phyloP scores from a whole-genome alignment of 345 rosid species.

The Bruguiera gymnorhiza region DNA sequence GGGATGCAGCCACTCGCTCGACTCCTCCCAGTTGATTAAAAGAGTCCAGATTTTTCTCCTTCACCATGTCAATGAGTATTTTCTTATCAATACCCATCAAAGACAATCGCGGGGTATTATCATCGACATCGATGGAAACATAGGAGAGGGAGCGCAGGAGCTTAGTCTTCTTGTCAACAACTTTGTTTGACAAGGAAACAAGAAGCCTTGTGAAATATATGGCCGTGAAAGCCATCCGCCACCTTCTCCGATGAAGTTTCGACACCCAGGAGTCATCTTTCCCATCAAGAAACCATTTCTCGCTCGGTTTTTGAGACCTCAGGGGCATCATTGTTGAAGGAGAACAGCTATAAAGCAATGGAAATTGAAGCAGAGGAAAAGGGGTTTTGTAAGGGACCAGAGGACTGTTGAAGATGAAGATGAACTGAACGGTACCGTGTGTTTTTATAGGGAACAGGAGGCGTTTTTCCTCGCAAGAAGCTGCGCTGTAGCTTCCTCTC shows the following conservation, averaged over 20 bases:
- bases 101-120: background rate
- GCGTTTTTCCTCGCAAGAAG: too few species aligned
- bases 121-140: constrained; percentile 21
- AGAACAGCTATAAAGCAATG: background rate
- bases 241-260: constrained; percentile 12
- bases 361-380: too few species aligned
- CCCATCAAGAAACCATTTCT: background rate
- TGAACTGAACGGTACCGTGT: background rate
- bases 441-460: background rate
- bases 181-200: constrained; percentile 30
- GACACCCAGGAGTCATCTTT: background rate
- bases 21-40: constrained; percentile 29
- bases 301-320: constrained; percentile 1
- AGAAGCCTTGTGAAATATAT: constrained; percentile 33
- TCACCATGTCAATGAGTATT: constrained; percentile 20
- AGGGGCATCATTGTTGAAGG: background rate
- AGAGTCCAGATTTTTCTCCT: constrained; percentile 15
- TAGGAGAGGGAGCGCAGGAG: constrained; percentile 25
- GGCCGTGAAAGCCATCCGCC: constrained; percentile 30
- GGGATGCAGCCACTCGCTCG: constrained; percentile 9
- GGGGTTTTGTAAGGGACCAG: too few species aligned
- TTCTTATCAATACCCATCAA: constrained; percentile 13
- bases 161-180: constrained; percentile 1
- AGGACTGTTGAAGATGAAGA: too few species aligned
- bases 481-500: too few species aligned